Percentiles rank a stretch among this genome's conserved stretches.
These are phyloP conservation scores for Pythium folliculosum DNA, from an alignment of 352 stramenopile species.

Conservation along the genomic window DNA sequence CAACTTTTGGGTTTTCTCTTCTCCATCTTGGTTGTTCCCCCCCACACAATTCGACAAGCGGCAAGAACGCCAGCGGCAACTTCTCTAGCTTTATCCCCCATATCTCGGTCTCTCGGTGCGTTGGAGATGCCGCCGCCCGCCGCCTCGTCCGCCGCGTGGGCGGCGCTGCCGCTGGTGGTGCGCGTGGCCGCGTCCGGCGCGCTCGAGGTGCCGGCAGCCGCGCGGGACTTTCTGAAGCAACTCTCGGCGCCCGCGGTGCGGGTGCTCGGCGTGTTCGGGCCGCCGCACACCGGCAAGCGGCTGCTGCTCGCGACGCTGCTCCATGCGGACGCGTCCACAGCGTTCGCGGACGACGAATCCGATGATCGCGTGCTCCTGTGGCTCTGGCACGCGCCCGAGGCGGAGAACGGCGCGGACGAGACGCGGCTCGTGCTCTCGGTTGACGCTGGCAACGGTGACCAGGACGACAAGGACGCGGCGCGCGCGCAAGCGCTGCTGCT, in stretches of 20 bases:
- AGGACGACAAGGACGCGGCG: conserved; percentile 17
- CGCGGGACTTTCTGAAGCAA: conserved; percentile 30
- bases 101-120: background rate
- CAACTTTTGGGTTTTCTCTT: background rate
- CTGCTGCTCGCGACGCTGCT: conserved; percentile 55
- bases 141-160: conserved; percentile 29
- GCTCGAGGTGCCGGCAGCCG: conserved; percentile 26
- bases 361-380: conserved; percentile 43
- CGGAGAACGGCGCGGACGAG: background rate
- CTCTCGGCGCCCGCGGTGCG: conserved; percentile 26
- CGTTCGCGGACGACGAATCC: background rate
- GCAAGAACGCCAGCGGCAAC: background rate
- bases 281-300: conserved; percentile 39
- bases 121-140: background rate
- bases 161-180: conserved; percentile 39
- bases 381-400: conserved; percentile 34
- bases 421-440: conserved; percentile 23
- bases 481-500: conserved; percentile 41
- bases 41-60: background rate
- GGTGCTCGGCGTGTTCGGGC: conserved; percentile 49
- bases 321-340: conserved; percentile 21
- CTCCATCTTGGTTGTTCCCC: background rate
- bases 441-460: conserved; percentile 10
- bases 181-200: background rate
- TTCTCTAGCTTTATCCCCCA: background rate